A percentile compares a stretch with the other conserved stretches of the same genome.
Conservation (phyloP, 495 filamentous ascomycete genomes). For the Penicillium salamii region DNA sequence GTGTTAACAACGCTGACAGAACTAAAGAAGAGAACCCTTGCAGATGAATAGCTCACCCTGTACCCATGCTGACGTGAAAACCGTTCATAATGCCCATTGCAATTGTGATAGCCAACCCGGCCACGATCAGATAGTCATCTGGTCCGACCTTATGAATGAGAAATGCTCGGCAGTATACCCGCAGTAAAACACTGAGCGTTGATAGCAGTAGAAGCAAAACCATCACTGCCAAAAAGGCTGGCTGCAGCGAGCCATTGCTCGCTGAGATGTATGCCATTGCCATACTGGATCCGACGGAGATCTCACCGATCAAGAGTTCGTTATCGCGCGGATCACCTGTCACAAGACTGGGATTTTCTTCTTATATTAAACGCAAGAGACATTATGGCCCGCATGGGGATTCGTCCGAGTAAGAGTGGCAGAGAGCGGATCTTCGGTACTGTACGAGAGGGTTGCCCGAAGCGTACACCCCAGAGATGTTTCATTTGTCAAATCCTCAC, state of each 20-base stretch:
- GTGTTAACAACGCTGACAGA: too few relatives aligned
- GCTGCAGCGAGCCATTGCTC: conserved; percentile 15
- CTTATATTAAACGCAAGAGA: too few relatives aligned
- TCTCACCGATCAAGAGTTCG: too few relatives aligned
- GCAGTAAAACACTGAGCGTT: conserved; percentile 4
- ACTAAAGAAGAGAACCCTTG: background rate
- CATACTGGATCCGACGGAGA: too few relatives aligned
- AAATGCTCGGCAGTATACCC: background rate
- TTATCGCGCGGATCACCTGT: too few relatives aligned
- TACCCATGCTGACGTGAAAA: conserved; percentile 12
- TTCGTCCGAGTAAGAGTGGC: too few relatives aligned
- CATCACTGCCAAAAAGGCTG: conserved; percentile 12
- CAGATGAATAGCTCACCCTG: conserved; percentile 7
- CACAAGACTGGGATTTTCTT: too few relatives aligned
- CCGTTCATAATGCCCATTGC: conserved; percentile 19
- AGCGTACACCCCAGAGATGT: too few relatives aligned
- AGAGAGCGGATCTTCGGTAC: too few relatives aligned
- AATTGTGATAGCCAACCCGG: conserved; percentile 8
- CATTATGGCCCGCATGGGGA: too few relatives aligned
- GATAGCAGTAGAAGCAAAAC: conserved; percentile 9
- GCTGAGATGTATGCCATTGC: conserved; percentile 15
- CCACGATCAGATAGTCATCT: conserved; percentile 15
- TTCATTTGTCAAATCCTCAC: too few relatives aligned
- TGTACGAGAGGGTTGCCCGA: too few relatives aligned
- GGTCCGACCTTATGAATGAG: conserved; percentile 7